These are phyloP conservation scores for Rhizophora apiculata DNA, from an alignment of 345 rosid species.

Conservation along the genomic window DNA sequence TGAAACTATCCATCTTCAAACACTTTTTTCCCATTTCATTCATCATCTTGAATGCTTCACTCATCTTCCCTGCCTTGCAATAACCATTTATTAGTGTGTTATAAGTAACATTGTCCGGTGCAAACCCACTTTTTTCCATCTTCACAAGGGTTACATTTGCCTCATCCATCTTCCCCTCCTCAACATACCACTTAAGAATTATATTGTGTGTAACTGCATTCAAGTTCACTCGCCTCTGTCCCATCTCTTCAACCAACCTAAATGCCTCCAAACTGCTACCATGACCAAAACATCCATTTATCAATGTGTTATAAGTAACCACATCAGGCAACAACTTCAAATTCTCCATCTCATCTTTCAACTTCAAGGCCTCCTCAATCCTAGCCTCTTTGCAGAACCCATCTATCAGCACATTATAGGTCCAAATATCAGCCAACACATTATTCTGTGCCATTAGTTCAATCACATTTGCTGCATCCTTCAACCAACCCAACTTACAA, in stretches of 20 bases:
- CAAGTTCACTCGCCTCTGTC: slow-evolving; percentile 48
- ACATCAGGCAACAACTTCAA: slow-evolving; percentile 64
- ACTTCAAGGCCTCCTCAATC: slow-evolving; percentile 53
- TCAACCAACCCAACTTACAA: slow-evolving; percentile 67
- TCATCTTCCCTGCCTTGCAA: slow-evolving; percentile 60
- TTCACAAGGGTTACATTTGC: slow-evolving; percentile 39
- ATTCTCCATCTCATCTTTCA: slow-evolving; percentile 66
- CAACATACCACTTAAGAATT: slow-evolving; percentile 65
- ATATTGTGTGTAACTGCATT: slow-evolving; percentile 62
- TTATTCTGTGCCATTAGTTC: slow-evolving; percentile 64
- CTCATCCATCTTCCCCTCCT: slow-evolving; percentile 69
- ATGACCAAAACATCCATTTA: slow-evolving; percentile 63
- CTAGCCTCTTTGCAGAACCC: slow-evolving; percentile 58
- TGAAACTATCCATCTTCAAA: slow-evolving; percentile 61
- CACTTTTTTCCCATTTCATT: slow-evolving; percentile 68
- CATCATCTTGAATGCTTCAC: slow-evolving; percentile 63
- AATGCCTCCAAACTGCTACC: slow-evolving; percentile 45
- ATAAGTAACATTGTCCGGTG: slow-evolving; percentile 61
- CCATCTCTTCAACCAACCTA: slow-evolving; percentile 62
- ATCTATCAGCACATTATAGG: slow-evolving; percentile 62
- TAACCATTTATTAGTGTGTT: slow-evolving; percentile 62
- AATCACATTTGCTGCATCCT: slow-evolving; percentile 62
- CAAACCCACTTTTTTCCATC: slow-evolving; percentile 59
- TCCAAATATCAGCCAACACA: slow-evolving; percentile 58
- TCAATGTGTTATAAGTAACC: slow-evolving; percentile 75